phyloP scores from a whole-genome alignment of 768 basidiomycete genomes.

The Boletus pseudo-olivaceus region DNA sequence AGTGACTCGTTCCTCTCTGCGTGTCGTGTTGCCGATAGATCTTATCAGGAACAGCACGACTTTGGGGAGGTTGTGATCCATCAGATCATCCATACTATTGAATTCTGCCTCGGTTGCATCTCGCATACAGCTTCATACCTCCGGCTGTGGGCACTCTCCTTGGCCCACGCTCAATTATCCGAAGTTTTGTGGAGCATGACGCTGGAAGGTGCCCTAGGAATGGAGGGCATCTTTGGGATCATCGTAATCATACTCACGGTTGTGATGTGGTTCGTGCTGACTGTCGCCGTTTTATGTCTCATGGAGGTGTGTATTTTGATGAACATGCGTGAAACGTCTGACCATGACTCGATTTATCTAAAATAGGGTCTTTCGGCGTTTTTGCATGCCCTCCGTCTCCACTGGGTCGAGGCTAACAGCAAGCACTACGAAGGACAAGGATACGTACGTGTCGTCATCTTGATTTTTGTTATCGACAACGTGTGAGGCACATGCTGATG shows the following conservation, averaged over 20 bases:
- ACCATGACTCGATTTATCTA: constrained; percentile 4
- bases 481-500: constrained; percentile 28
- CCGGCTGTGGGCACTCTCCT: constrained; percentile 94
- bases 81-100: constrained; percentile 98
- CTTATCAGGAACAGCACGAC: constrained; percentile 73
- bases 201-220: constrained; percentile 56
- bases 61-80: constrained; percentile 95
- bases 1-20: constrained; percentile 30
- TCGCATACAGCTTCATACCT: constrained; percentile 95
- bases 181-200: constrained; percentile 94
- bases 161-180: constrained; percentile 96
- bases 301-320: constrained; percentile 76
- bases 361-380: constrained; percentile 88
- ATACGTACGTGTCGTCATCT: constrained; percentile 56
- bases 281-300: constrained; percentile 77
- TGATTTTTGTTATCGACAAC: constrained; percentile 17
- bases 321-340: constrained; percentile 18
- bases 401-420: constrained; percentile 98
- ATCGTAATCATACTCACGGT: constrained; percentile 47
- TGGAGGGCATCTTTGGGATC: constrained; percentile 62
- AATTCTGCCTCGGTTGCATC: constrained; percentile 98
- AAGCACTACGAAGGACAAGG: constrained; percentile 92
- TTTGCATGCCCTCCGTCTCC: constrained; percentile 91
- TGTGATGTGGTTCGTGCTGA: constrained; percentile 76
- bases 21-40: constrained; percentile 5